Conservation (phyloP, 163 green algal species). For the Scenedesmus sp. region DNA sequence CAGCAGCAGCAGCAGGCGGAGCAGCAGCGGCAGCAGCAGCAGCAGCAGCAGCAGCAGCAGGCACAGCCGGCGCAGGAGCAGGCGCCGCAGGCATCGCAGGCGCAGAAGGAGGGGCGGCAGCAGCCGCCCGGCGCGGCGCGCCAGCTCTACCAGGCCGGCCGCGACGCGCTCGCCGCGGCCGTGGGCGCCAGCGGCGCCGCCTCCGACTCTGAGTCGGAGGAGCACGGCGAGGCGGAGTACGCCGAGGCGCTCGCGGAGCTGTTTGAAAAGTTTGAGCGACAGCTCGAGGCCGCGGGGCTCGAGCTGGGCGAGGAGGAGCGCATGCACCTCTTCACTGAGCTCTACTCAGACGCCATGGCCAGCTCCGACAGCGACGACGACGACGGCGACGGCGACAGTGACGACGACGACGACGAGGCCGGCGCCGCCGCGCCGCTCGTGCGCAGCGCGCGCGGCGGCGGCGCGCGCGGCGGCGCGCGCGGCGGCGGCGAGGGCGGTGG, state of each 20-base stretch:
- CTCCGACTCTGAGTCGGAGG: not conserved
- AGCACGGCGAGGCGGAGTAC: not conserved
- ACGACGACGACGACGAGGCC: not conserved
- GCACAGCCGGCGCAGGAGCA: not conserved
- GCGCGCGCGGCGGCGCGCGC: not conserved
- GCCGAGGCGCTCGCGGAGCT: not conserved
- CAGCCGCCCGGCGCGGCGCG: no score
- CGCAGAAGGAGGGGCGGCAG: not conserved
- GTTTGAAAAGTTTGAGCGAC: conserved; percentile 17
- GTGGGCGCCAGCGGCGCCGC: not conserved
- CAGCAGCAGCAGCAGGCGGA: not conserved
- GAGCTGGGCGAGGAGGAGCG: not conserved
- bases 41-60: conserved; percentile 5
- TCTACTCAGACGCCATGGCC: conserved; percentile 6
- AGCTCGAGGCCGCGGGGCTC: conserved; percentile 8
- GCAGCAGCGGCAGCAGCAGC: conserved; percentile 14
- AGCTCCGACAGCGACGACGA: not conserved
- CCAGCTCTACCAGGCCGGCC: not conserved
- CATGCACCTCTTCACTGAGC: conserved; percentile 1
- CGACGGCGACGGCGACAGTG: not conserved
- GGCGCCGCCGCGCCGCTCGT: not conserved
- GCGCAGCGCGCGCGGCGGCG: no score
- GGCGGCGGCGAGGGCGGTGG: not conserved
- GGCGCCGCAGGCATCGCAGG: not conserved
- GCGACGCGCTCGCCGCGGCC: no score